Evolutionary conservation across 2,329 filamentous ascomycete genomes (phyloP).

Genomic region (Fusarium agapanthi): DNA sequence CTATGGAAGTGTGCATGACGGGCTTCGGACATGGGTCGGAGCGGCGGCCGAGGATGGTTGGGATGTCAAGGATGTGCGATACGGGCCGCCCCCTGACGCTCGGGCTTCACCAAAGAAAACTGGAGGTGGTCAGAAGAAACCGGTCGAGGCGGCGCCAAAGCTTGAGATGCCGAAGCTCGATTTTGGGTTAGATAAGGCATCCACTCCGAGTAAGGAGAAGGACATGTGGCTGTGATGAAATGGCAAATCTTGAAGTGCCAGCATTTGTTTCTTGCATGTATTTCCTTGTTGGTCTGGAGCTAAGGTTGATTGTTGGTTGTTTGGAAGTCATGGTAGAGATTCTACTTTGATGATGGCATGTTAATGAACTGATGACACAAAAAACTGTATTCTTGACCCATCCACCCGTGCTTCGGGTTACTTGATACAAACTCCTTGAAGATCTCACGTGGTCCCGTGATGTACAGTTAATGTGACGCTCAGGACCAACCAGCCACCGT

Average conservation of each 20-base stretch:
- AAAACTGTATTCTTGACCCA: slow-evolving; percentile 33
- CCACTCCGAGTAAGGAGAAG: slow-evolving; percentile 43
- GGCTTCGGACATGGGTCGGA: slow-evolving; percentile 86
- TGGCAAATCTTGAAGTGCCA: slow-evolving; percentile 20
- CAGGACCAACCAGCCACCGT: neutral
- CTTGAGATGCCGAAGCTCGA: slow-evolving; percentile 69
- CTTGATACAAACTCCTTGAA: slow-evolving; percentile 18
- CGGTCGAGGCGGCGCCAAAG: slow-evolving; percentile 65
- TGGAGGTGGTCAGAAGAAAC: slow-evolving; percentile 55
- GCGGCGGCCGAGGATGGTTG: slow-evolving; percentile 89
- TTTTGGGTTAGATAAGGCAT: slow-evolving; percentile 52
- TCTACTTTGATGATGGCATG: slow-evolving; percentile 48
- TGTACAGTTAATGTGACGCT: neutral
- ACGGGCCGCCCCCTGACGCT: slow-evolving; percentile 63
- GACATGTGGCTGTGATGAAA: slow-evolving; percentile 45
- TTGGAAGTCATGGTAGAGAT: slow-evolving; percentile 42
- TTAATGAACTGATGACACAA: slow-evolving; percentile 52
- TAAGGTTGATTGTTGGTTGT: slow-evolving; percentile 41
- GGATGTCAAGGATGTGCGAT: slow-evolving; percentile 82
- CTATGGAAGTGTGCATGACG: slow-evolving; percentile 90
- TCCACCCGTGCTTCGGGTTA: slow-evolving; percentile 8
- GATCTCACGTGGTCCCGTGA: slow-evolving; percentile 5
- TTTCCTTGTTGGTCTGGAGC: slow-evolving; percentile 35
- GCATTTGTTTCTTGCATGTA: slow-evolving; percentile 35
- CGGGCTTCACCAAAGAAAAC: slow-evolving; percentile 46